phyloP scores from a whole-genome alignment of 441 rosid species.

The Adansonia madagascariensis region DNA sequence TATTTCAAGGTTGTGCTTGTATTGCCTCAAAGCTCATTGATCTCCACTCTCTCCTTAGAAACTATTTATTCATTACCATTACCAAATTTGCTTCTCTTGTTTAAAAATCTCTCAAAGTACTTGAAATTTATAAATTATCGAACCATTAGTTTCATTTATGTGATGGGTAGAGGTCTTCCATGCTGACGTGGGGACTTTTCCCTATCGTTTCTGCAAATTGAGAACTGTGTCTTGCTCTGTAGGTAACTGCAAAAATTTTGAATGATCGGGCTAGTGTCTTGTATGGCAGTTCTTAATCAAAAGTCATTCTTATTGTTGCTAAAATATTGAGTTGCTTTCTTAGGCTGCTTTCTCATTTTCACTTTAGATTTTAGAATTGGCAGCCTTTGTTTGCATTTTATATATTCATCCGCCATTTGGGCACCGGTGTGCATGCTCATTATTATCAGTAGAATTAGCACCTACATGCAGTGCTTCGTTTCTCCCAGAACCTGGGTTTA shows the following conservation, averaged over 20 bases:
- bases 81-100: conserved; percentile 11
- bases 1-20: conserved; percentile 18
- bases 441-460: too few relatives aligned
- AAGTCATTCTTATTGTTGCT: not conserved
- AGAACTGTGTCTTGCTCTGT: conserved; percentile 19
- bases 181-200: too few relatives aligned
- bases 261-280: too few relatives aligned
- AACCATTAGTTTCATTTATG: not conserved
- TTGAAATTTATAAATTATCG: not conserved
- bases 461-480: not conserved
- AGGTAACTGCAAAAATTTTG: not conserved
- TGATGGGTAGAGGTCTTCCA: not conserved
- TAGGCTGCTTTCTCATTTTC: not conserved
- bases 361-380: too few relatives aligned
- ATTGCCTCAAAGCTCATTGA: not conserved
- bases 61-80: not conserved
- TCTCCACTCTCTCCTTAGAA: not conserved
- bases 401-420: too few relatives aligned
- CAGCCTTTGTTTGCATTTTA: too few relatives aligned
- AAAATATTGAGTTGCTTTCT: too few relatives aligned
- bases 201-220: not conserved
- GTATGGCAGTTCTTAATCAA: not conserved
- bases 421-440: too few relatives aligned
- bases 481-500: too few relatives aligned
- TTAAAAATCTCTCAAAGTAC: conserved; percentile 8